Evolutionary conservation across 208 protist genomes (phyloP).

Genomic region (Leishmania mexicana): DNA sequence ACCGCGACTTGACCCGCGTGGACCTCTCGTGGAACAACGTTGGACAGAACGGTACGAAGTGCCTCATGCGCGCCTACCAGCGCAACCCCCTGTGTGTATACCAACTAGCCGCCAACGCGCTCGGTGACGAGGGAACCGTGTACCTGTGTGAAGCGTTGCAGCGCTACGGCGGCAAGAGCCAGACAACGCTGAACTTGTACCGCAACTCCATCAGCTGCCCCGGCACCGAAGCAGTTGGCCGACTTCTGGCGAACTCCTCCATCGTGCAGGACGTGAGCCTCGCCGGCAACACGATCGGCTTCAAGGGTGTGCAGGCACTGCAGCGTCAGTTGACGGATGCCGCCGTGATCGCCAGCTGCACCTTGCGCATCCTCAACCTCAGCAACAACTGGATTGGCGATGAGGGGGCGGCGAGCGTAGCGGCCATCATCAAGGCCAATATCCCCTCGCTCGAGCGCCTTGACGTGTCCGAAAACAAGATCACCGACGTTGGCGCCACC

Average conservation of each 20-base stretch:
- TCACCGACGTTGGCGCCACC: constrained; percentile 65
- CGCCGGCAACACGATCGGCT: constrained; percentile 75
- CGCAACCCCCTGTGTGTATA: constrained; percentile 80
- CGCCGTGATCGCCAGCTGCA: constrained; percentile 22
- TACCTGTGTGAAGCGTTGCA: constrained; percentile 73
- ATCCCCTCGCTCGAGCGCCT: constrained; percentile 60
- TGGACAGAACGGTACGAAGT: constrained; percentile 81
- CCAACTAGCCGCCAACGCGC: constrained; percentile 67
- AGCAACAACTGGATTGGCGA: constrained; percentile 84
- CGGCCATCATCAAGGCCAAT: constrained; percentile 61
- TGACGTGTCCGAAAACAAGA: constrained; percentile 67
- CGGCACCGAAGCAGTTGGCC: constrained; percentile 69
- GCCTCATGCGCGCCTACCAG: constrained; percentile 73
- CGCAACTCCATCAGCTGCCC: constrained; percentile 68
- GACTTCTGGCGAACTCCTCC: constrained; percentile 58
- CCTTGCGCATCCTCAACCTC: constrained; percentile 64
- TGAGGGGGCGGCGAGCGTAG: constrained; percentile 73
- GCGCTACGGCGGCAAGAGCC: constrained; percentile 62
- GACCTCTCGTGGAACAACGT: constrained; percentile 86
- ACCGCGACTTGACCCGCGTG: constrained; percentile 73
- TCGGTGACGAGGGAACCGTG: constrained; percentile 73
- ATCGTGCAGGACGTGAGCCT: constrained; percentile 76
- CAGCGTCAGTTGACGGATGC: constrained; percentile 39
- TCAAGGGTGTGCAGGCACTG: constrained; percentile 69
- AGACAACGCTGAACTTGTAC: constrained; percentile 77